Evolutionary conservation across 495 filamentous ascomycete genomes (phyloP).

Genomic region (Tuber indicum): DNA sequence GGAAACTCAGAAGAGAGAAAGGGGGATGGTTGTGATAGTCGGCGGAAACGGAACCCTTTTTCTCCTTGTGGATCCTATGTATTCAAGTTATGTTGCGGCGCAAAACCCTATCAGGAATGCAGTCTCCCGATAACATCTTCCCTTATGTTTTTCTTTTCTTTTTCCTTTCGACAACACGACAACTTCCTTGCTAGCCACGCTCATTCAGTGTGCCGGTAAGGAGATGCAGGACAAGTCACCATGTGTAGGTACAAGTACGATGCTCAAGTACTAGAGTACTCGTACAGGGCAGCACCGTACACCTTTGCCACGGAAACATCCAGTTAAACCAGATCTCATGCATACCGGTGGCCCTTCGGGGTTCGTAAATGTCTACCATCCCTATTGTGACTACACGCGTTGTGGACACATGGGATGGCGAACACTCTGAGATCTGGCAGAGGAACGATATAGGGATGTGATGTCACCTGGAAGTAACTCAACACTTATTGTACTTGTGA

Average conservation of each 20-base stretch:
- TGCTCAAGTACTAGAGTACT: not conserved
- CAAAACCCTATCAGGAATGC: not conserved
- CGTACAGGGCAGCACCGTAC: not conserved
- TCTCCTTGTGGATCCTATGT: not conserved
- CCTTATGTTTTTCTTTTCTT: not conserved
- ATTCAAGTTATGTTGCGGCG: not conserved
- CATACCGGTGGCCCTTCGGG: not conserved
- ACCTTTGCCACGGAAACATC: not conserved
- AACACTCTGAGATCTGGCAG: not conserved
- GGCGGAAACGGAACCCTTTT: not conserved
- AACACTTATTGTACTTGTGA: not conserved
- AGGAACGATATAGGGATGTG: not conserved
- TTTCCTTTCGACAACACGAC: not conserved
- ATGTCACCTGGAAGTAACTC: not conserved
- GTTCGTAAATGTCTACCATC: not conserved
- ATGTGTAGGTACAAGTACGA: not conserved
- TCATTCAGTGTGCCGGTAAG: not conserved
- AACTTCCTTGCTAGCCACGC: not conserved
- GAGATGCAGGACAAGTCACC: conserved; percentile 1
- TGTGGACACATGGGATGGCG: not conserved
- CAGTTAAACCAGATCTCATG: not conserved
- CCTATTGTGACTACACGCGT: not conserved
- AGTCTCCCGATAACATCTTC: not conserved
- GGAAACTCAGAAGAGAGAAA: not conserved
- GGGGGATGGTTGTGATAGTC: not conserved